phyloP scores from a whole-genome alignment of 2,329 filamentous ascomycete genomes.

The Macroventuria anomochaeta region DNA sequence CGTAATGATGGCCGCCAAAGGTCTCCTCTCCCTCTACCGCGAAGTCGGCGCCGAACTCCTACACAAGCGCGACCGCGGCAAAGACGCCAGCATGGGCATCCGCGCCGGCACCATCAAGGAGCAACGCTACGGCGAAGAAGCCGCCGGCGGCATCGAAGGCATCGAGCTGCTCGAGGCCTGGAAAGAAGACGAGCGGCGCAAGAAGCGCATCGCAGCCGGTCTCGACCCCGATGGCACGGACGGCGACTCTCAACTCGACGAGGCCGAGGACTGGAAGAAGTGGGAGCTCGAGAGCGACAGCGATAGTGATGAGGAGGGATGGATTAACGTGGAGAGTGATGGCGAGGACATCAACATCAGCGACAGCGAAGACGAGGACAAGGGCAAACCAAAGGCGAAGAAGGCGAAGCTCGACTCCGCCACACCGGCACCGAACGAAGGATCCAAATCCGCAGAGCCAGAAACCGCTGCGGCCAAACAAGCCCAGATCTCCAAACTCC shows the following conservation, averaged over 20 bases:
- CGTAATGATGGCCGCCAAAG: slow-evolving; percentile 98
- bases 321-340: slow-evolving; percentile 89
- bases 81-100: slow-evolving; percentile 84
- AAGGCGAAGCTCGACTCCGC: slow-evolving; percentile 64
- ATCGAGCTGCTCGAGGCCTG: slow-evolving; percentile 89
- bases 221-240: slow-evolving; percentile 66
- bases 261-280: slow-evolving; percentile 61
- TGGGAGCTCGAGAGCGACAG: slow-evolving; percentile 67
- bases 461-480: slow-evolving; percentile 30
- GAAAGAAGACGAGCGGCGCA: slow-evolving; percentile 87
- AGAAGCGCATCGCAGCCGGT: slow-evolving; percentile 73
- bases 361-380: slow-evolving; percentile 72
- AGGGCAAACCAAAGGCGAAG: slow-evolving; percentile 59
- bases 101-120: slow-evolving; percentile 77
- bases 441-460: slow-evolving; percentile 44
- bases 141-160: slow-evolving; percentile 85
- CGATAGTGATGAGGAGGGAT: slow-evolving; percentile 76
- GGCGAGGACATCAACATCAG: slow-evolving; percentile 75
- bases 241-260: slow-evolving; percentile 66
- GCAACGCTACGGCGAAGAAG: slow-evolving; percentile 82
- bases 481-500: slow-evolving; percentile 65
- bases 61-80: slow-evolving; percentile 87
- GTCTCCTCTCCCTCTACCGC: slow-evolving; percentile 86
- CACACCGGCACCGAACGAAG: slow-evolving; percentile 42
- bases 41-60: slow-evolving; percentile 90